Evolutionary conservation across 1,284 basidiomycete species (phyloP).

Genomic region (Cystobasidium slooffiae): DNA sequence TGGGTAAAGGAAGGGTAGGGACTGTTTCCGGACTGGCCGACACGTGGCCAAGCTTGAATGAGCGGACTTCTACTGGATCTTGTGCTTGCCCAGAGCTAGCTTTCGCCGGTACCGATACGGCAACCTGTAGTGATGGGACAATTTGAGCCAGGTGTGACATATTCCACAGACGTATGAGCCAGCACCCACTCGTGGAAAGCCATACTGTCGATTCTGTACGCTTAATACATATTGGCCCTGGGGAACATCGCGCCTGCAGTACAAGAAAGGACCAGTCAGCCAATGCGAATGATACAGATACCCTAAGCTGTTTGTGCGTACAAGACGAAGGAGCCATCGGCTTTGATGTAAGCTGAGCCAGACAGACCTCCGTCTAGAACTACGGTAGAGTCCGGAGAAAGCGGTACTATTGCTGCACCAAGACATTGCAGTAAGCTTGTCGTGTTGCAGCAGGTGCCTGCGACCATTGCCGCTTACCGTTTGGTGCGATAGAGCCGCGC

Average conservation of each 20-base stretch:
- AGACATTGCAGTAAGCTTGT: background rate
- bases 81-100: background rate
- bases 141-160: background rate
- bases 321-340: constrained; percentile 40
- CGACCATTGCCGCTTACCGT: background rate
- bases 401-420: constrained; percentile 13
- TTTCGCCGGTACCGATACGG: constrained; percentile 3
- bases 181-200: constrained; percentile 28
- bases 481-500: constrained; percentile 28
- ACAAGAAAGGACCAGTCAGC: background rate
- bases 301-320: constrained; percentile 4
- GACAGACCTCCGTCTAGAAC: constrained; percentile 28
- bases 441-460: background rate
- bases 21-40: constrained; percentile 23
- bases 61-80: constrained; percentile 34
- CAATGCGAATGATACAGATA: too few species aligned
- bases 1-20: constrained; percentile 33
- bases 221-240: constrained; percentile 27
- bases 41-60: constrained; percentile 28
- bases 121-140: constrained; percentile 8
- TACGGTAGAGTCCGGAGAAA: constrained; percentile 27
- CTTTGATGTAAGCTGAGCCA: constrained; percentile 27
- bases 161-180: too few species aligned
- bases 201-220: constrained; percentile 26
- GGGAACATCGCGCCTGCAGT: constrained; percentile 29